Base-by-base conservation (phyloP, 2,329 filamentous ascomycete genomes). In the Cryphonectria carpinicola region DNA sequence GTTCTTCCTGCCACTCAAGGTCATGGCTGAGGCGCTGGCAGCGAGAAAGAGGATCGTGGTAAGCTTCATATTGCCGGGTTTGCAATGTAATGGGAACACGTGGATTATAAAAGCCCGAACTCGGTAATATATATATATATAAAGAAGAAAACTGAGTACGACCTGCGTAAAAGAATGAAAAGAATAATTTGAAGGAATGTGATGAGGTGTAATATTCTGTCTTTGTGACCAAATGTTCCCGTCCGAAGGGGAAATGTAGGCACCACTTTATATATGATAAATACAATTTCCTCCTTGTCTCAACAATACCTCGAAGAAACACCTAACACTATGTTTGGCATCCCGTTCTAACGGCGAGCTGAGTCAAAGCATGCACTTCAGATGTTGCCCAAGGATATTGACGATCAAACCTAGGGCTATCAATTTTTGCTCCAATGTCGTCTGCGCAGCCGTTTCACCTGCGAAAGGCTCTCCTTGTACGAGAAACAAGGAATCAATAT, bases 121-220 rank as follows among this genome's bases (percentile, higher is more conserved):
- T n/a, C n/a, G 22, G 17, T 43, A 17, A 43, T 58, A 43, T 39
- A 22, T 14, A 43, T 39, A 22, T 14, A 19, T 43, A 11, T 37
- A 13, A 54, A 60, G 28, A 28, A 65, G 43, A 39, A 56, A 66
- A 66, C n/a, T 52, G 39, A 25, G 41, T 54, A 70, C 68, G 68
- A 62, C 68, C 43, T 19, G 68, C 68, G 68, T 19, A 52, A 52
- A 70, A 62, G 68, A 70, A 43, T 60, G 63, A 54, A 28, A 22
- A 19, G 37, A 32, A 32, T 35, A 22, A 35, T 35, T 5, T 35
- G 28, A 60, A 60, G n/a, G 61, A 43, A 14, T 62, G 60, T 41
- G 35, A 19, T 62, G 19, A n/a, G 22, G 3, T n/a, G 35, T 7
- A 10, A 39, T 25, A 25, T 54, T 8, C 4, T 41, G 13, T 19